Base-by-base conservation (phyloP, 139 green algal genomes). In the Chlamydomonas schloesseri region DNA sequence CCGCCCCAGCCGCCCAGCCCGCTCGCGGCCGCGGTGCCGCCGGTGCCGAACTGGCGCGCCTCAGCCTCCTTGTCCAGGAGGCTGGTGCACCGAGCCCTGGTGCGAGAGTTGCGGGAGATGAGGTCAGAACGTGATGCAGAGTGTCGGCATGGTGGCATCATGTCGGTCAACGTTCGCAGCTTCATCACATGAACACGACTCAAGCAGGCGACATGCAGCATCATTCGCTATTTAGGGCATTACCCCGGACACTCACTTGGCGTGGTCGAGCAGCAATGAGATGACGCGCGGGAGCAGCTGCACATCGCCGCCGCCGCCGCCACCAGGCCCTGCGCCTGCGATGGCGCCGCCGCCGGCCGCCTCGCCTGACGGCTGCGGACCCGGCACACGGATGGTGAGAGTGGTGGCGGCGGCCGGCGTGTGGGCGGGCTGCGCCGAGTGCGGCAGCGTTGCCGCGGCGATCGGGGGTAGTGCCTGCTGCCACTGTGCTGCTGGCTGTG, bases 241-340 rank as follows among this genome's bases (percentile, higher is more conserved):
- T n/a, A n/a, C n/a, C n/a, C n/a, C n/a, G n/a, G 8, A 8, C 42
- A 50, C 42, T 50, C 42, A 50, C 42, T 50, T 50, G 60, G 70
- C 84, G 42, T 31, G 57, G 11, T 80, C 85, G 42, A 71, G 20
- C 64, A 90, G 70, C 15, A 82, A 4, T 29, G 62, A 31, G 64
- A 90, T 17, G 57, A 91, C 76, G 10, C 83, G 81, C 46, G 82
- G 88, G 23, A 93, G 64, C 26, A 85, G 58, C 34, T 88, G 57
- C 0, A 34, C 20, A 20, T 74, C 33, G 47, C 47, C 64, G 24
- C 53, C 31, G 28, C 58, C 58, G 9, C 71, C 14, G 26, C 17
- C n/a, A n/a, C n/a, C n/a, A n/a, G n/a, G n/a, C n/a, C n/a, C 20
- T 10, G 55, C 20, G 28, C 28, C 26, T 1, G 24, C 23, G 4